Evolutionary conservation across 148 eudicot species (phyloP).

Genomic region (Dysphania ambrosioides): DNA sequence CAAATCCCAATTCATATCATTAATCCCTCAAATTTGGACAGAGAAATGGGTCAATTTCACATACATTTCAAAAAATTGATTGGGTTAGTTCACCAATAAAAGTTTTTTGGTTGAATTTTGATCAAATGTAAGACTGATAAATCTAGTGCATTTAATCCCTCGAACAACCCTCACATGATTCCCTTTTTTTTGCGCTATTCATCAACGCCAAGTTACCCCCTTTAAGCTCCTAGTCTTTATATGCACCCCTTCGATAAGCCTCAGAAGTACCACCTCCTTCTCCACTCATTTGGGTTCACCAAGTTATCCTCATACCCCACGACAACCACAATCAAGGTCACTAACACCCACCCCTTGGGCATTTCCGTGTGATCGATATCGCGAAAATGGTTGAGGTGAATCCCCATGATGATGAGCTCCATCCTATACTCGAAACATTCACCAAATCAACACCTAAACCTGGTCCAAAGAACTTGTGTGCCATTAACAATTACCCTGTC

Average conservation of each 20-base stretch:
- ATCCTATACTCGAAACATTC: conserved; percentile 10
- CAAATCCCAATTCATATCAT: too few relatives aligned
- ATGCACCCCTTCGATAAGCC: neutral
- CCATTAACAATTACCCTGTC: neutral
- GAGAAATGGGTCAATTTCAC: too few relatives aligned
- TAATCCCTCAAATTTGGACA: too few relatives aligned
- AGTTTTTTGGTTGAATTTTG: too few relatives aligned
- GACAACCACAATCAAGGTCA: conserved; percentile 11
- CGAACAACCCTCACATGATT: conserved; percentile 19
- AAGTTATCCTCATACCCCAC: conserved; percentile 23
- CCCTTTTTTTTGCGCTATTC: conserved; percentile 1
- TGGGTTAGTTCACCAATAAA: too few relatives aligned
- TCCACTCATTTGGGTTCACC: neutral
- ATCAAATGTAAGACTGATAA: neutral
- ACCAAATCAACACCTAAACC: conserved; percentile 11
- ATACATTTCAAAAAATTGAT: too few relatives aligned
- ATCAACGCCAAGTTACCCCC: conserved; percentile 19
- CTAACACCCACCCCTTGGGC: neutral
- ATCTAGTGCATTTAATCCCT: neutral
- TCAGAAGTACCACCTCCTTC: conserved; percentile 15
- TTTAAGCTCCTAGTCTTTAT: conserved; percentile 17
- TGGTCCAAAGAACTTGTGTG: neutral
- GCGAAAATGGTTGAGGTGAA: neutral
- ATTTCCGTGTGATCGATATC: conserved; percentile 1
- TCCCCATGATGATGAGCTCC: conserved; percentile 23